Evolutionary conservation across 176 grass and related monocot species (phyloP).

Genomic region (Rhynchospora tenuis): DNA sequence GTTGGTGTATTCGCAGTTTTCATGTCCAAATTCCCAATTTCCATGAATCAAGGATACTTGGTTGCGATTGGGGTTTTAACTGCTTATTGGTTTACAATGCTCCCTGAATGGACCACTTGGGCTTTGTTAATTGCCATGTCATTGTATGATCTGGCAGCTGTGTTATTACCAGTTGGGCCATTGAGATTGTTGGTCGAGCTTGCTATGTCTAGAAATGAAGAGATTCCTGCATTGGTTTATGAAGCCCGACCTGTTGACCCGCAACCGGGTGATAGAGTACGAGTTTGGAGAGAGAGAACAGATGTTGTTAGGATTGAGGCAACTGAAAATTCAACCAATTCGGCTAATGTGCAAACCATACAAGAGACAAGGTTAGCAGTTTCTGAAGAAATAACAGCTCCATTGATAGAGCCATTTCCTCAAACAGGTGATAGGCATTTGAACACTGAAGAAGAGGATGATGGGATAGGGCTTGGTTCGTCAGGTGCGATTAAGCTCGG

Average conservation of each 20-base stretch:
- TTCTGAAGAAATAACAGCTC: constrained; percentile 18
- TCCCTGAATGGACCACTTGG: constrained; percentile 94
- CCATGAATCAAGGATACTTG: constrained; percentile 70
- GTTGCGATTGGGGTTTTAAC: constrained; percentile 71
- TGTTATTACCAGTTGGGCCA: constrained; percentile 73
- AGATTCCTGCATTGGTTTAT: constrained; percentile 84
- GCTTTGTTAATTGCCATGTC: constrained; percentile 73
- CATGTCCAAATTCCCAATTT: constrained; percentile 66
- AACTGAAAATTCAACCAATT: constrained; percentile 26
- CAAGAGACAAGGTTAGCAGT: constrained; percentile 12
- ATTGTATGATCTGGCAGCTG: constrained; percentile 84
- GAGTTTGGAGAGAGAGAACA: constrained; percentile 55
- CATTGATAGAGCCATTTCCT: constrained; percentile 8
- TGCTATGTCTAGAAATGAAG: constrained; percentile 81
- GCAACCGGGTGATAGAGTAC: constrained; percentile 36
- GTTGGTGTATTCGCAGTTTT: constrained; percentile 52
- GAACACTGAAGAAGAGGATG: constrained; percentile 28
- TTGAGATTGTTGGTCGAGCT: constrained; percentile 72
- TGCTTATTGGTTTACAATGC: constrained; percentile 86
- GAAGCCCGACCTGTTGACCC: constrained; percentile 71
- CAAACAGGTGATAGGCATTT: constrained; percentile 10
- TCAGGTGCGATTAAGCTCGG: constrained; percentile 88
- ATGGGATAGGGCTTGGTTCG: constrained; percentile 67
- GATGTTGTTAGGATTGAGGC: constrained; percentile 20
- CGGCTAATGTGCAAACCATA: constrained; percentile 16